Evolutionary conservation across 208 protist genomes (phyloP), one percentile per base, ranked within the genome.

Genomic region (Tritrichomonas musculus): DNA sequence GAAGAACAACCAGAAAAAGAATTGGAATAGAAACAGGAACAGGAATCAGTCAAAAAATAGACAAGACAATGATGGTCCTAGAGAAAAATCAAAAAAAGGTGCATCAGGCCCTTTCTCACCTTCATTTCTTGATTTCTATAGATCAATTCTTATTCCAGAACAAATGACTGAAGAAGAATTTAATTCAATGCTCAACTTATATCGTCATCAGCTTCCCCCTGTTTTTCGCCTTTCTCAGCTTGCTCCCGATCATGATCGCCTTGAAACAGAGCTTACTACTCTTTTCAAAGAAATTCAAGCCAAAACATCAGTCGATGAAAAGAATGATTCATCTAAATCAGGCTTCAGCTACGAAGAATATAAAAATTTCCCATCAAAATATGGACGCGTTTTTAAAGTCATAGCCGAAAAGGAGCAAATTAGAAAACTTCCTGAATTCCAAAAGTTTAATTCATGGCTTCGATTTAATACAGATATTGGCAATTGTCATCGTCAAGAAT

Each of bases 401-500:
- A 8, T 44, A 33, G 2, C 53, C 5, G 73, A 84, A 9, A 84
- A 84, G 73, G n/a, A 9, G 30, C n/a, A 11, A 53, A 11, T 84
- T 44, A 49, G 73, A 3, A 84, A 44, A 84, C 5, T 5, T 25
- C 14, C 27, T 13, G 36, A 53, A 44, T 53, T 84, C 36, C 0
- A 11, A 33, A 30, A 84, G 13, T 84, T 84, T 25, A 33, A 84
- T 20, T 53, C 25, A 8, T 84, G 73, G 73, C 73, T 84, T 8
- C 9, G 36, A 84, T 20, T 53, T 22, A 11, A 84, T 33, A 84
- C 73, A 33, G 36, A 53, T 33, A 25, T 84, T 30, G 73, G 73
- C 20, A 33, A 84, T 44, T 84, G 73, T 44, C 73, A 84, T 53
- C 73, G 73, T n/a, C 73, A 84, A 30, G 92, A 94, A 57, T 92